Evolutionary conservation across 2,329 filamentous ascomycete species (phyloP), one percentile per base, ranked within the genome.

Genomic region (Cladophialophora immunda): DNA sequence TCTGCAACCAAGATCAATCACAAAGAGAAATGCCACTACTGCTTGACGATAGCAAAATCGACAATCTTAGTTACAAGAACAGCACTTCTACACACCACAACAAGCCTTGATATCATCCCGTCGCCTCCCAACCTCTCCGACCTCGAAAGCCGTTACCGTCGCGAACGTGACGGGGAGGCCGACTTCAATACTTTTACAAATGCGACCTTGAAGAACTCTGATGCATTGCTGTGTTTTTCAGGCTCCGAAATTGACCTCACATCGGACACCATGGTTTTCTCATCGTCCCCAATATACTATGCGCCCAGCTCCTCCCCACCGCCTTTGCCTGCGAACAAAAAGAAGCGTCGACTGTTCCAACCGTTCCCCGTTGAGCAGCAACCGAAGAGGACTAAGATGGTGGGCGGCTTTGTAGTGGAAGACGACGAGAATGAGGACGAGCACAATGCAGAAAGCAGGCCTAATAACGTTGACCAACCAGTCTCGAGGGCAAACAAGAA

Each of bases 391-490:
- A 74, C 76, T 55, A 81, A 77, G 67, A 77, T 77, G 7, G 70
- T 80, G 56, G 80, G 78, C 38, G 80, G 80, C 11, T 82, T 82
- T 65, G 63, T 81, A 32, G 78, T 78, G 36, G 80, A 81, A 29
- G 78, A 78, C 15, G 78, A 81, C 32, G 78, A 80, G 7, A 77
- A 79, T 52, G 74, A 36, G 19, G 78, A 79, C 50, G 73, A 36
- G 34, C 54, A 64, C 25, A 58, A 60, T 57, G 19, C 9, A 7
- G 56, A 38, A 22, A 19, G 22, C n/a, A 55, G 58, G 32, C 19
- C 32, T 9, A 45, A 60, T 13, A 25, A 52, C 22, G 7, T 34
- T 50, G 22, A 38, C 29, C 15, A 54, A 22, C 45, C 22, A 32
- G 45, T 56, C 34, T 29, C n/a, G 30, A 32, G 27, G 13, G n/a